Evolutionary conservation across 768 basidiomycete species (phyloP), one percentile per base, ranked within the genome.

Genomic region (Lactarius deliciosus): DNA sequence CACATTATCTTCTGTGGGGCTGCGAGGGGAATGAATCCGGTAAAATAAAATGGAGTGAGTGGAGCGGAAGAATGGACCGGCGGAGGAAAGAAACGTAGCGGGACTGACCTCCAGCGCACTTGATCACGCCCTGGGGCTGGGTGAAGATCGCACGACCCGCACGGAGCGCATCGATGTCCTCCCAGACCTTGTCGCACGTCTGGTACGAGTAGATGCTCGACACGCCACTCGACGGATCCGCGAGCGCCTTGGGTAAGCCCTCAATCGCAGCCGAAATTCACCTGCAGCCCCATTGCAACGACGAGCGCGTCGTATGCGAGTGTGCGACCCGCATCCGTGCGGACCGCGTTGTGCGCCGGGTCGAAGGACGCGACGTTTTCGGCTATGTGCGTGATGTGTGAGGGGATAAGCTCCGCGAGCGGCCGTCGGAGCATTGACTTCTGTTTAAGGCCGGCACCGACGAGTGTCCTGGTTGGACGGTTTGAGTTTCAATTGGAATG

Each of bases 1-100:
- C 94, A 96, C 91, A 96, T 94, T 62, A 95, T 91, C 77, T 96
- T 94, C 74, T 94, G 91, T 22, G 91, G 90, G 18, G 89, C 90
- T 91, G 70, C 25, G 50, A 45, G n/a, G 45, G 4, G n/a, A 34
- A 34, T 11, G 13, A 53, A n/a, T 45, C 20, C 41, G 41, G 50
- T n/a, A 41, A 41, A 41, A 41, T 16, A 41, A 18, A 41, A 41
- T 41, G 40, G 50, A 53, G 50, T 16, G 13, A 53, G 50, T 53
- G 50, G 50, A 25, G 25, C 25, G 22, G 50, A 15, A 25, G 50
- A 53, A 53, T 53, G 50, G 25, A 50, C 11, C 47, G 53, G n/a
- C 38, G 25, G 34, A 57, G 32, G 28, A 28, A 15, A 13, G 22
- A 3, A 43, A 30, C 22, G 38, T 38, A n/a, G 64, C 34, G 5